Evolutionary conservation across 1,139 yeast genomes (phyloP).

Genomic region (Scheffersomyces cryptocercus): DNA sequence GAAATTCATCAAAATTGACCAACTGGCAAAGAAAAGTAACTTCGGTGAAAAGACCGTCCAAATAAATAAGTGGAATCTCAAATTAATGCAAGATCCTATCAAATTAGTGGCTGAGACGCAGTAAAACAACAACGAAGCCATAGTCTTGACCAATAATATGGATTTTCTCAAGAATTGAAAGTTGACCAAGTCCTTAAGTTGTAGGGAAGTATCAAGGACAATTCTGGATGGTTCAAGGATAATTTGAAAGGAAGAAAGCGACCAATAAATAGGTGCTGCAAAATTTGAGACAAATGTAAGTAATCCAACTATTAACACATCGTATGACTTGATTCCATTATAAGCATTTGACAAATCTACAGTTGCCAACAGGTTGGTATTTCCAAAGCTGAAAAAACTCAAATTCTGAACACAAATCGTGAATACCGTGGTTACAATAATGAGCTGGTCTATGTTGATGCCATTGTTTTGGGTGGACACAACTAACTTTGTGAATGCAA

Average conservation of each 20-base stretch:
- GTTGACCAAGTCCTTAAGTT: slow-evolving; percentile 12
- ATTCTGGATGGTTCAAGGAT: slow-evolving; percentile 31
- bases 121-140: slow-evolving; percentile 52
- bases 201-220: slow-evolving; percentile 11
- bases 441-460: slow-evolving; percentile 21
- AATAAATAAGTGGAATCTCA: slow-evolving; percentile 84
- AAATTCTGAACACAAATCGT: slow-evolving; percentile 60
- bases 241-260: slow-evolving; percentile 52
- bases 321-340: slow-evolving; percentile 76
- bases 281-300: slow-evolving; percentile 82
- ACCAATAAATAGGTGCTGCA: slow-evolving; percentile 85
- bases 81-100: slow-evolving; percentile 66
- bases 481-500: slow-evolving; percentile 15
- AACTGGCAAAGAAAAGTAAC: slow-evolving; percentile 73
- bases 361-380: slow-evolving; percentile 89
- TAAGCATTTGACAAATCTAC: slow-evolving; percentile 89
- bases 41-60: slow-evolving; percentile 99
- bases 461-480: slow-evolving; percentile 3
- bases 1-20: slow-evolving; percentile 61
- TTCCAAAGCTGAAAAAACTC: slow-evolving; percentile 84
- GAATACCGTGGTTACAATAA: slow-evolving; percentile 23
- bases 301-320: slow-evolving; percentile 71
- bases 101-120: slow-evolving; percentile 59
- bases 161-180: slow-evolving; percentile 31
- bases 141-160: slow-evolving; percentile 34